A percentile compares a stretch with the other conserved stretches of the same genome.
Conservation (phyloP, 192 early-diverging fungal species). For the Chytriomyces sp. region DNA sequence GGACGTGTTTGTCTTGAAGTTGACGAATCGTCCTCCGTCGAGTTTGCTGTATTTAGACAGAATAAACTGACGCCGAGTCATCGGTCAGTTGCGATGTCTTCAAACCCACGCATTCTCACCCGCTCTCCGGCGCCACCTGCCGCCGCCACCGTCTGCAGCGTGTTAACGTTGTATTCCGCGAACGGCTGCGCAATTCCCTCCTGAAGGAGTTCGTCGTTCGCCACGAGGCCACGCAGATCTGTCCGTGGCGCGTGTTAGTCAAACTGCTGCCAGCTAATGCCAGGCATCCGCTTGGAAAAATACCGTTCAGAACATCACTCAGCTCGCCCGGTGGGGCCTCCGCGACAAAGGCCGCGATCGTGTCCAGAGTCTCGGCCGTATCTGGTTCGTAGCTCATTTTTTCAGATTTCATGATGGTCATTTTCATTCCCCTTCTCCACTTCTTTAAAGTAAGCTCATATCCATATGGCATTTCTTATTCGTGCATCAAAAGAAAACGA, state of each 20-base stretch:
- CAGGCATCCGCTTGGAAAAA: background rate
- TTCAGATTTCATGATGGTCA: no score
- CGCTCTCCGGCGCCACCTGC: conserved; percentile 58
- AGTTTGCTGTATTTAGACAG: conserved; percentile 74
- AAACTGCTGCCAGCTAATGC: background rate
- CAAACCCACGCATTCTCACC: conserved; percentile 39
- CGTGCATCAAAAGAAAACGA: no score
- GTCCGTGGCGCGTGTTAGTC: background rate
- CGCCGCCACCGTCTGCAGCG: conserved; percentile 66
- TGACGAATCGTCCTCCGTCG: conserved; percentile 67
- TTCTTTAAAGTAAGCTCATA: no score
- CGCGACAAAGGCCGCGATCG: conserved; percentile 74
- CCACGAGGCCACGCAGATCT: conserved; percentile 89
- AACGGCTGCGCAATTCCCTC: conserved; percentile 67
- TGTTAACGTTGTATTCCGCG: conserved; percentile 83
- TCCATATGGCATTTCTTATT: no score
- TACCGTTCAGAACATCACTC: conserved; percentile 95
- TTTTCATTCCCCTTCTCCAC: no score
- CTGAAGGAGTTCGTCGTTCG: conserved; percentile 74
- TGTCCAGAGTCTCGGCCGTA: conserved; percentile 44
- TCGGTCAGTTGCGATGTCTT: background rate
- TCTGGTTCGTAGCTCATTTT: background rate
- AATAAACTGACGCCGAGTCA: conserved; percentile 61
- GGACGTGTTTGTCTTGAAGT: conserved; percentile 68
- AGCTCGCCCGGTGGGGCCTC: conserved; percentile 96